A percentile compares a stretch with the other conserved stretches of the same genome.
Evolutionary conservation across 768 basidiomycete genomes (phyloP).

Genomic region (Daedalea quercina): DNA sequence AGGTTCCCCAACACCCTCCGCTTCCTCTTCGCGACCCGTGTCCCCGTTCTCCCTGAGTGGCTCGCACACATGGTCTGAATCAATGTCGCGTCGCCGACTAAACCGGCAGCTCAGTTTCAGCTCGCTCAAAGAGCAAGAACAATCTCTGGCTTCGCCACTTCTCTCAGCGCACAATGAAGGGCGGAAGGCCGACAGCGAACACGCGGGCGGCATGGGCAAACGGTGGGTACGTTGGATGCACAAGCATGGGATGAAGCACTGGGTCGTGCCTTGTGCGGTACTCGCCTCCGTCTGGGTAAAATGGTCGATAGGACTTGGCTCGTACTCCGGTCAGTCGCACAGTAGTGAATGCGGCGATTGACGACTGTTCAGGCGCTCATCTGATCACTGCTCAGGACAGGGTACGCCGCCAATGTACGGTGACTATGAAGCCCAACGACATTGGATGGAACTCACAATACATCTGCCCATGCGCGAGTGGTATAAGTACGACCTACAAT

Average conservation of each 20-base stretch:
- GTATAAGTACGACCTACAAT: conserved; percentile 85
- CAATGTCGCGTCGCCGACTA: not conserved
- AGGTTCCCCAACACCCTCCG: conserved; percentile 38
- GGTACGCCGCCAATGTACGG: conserved; percentile 79
- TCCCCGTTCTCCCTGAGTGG: conserved; percentile 35
- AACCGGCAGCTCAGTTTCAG: conserved; percentile 33
- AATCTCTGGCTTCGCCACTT: conserved; percentile 11
- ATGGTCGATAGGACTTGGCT: conserved; percentile 64
- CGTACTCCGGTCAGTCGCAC: conserved; percentile 82
- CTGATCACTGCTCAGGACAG: conserved; percentile 39
- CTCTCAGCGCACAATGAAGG: conserved; percentile 3
- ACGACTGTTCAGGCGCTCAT: conserved; percentile 5
- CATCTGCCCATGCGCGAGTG: conserved; percentile 71
- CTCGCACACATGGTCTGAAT: not conserved
- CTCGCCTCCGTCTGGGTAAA: conserved; percentile 52
- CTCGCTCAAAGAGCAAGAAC: conserved; percentile 33
- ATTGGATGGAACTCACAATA: conserved; percentile 90
- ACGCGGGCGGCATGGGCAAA: conserved; percentile 40
- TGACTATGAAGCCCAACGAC: conserved; percentile 90
- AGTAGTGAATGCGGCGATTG: not conserved
- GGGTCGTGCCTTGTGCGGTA: conserved; percentile 54
- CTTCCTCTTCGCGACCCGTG: conserved; percentile 38
- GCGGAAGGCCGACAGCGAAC: conserved; percentile 10
- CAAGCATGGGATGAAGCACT: conserved; percentile 48
- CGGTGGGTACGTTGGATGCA: conserved; percentile 81